These are phyloP conservation scores for Corinectria fuckeliana DNA, from an alignment of 2,329 filamentous ascomycete genomes.

Conservation along the genomic window DNA sequence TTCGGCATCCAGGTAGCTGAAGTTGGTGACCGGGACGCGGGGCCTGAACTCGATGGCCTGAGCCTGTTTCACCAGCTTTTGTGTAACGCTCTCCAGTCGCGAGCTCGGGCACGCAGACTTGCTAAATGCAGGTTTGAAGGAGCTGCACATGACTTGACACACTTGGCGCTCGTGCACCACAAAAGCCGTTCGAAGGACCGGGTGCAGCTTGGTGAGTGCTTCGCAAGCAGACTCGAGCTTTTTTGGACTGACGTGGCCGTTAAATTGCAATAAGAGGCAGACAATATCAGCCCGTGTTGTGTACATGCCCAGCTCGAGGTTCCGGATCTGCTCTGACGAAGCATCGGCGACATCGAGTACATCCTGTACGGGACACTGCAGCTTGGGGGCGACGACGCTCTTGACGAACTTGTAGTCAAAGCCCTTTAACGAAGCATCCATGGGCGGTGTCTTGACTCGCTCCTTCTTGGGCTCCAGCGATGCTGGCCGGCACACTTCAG, in stretches of 20 bases:
- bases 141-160: conserved; percentile 56
- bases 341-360: conserved; percentile 58
- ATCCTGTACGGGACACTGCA: conserved; percentile 49
- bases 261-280: conserved; percentile 57
- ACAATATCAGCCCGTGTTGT: conserved; percentile 52
- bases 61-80: conserved; percentile 53
- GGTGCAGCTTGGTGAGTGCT: conserved; percentile 52
- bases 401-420: conserved; percentile 47
- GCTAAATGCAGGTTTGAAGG: conserved; percentile 52
- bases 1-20: conserved; percentile 56
- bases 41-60: conserved; percentile 50
- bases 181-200: conserved; percentile 62
- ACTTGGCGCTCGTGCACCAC: conserved; percentile 53
- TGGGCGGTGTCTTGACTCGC: not conserved
- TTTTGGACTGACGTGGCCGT: conserved; percentile 48
- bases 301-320: conserved; percentile 56
- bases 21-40: conserved; percentile 54
- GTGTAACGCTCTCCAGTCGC: conserved; percentile 46
- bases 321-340: conserved; percentile 54
- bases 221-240: conserved; percentile 56
- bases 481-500: conserved; percentile 51
- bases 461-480: conserved; percentile 19
- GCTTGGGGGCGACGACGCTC: conserved; percentile 49
- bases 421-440: not conserved
- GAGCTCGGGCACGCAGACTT: conserved; percentile 49